Evolutionary conservation across 2,329 filamentous ascomycete species (phyloP).

Genomic region (Onygenales sp.): DNA sequence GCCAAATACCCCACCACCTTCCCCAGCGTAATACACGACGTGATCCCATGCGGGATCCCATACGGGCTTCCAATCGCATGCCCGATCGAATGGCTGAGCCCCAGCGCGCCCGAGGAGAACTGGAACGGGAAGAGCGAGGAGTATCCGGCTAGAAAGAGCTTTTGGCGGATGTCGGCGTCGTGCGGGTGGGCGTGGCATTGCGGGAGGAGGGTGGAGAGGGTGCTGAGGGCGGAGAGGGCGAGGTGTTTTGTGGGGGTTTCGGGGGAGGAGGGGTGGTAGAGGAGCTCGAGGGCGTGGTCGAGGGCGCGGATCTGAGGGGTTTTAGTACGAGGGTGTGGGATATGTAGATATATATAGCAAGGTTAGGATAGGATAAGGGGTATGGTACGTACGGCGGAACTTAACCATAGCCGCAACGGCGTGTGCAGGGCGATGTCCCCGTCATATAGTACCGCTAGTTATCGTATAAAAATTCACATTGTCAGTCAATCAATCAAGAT

Average conservation of each 20-base stretch:
- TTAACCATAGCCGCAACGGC: constrained; percentile 8
- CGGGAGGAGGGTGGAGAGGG: constrained; percentile 9
- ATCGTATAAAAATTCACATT: too few relatives aligned
- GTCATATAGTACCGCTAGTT: too few relatives aligned
- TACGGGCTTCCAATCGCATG: constrained; percentile 10
- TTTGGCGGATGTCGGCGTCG: constrained; percentile 10
- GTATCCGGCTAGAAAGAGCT: constrained; percentile 8
- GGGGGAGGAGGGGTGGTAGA: constrained; percentile 9
- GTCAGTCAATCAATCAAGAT: too few relatives aligned
- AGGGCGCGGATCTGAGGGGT: constrained; percentile 9
- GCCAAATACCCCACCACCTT: constrained; percentile 6
- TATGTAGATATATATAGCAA: neutral
- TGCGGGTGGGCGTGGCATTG: constrained; percentile 6
- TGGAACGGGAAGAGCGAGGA: constrained; percentile 8
- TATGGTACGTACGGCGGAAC: constrained; percentile 6
- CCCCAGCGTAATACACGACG: constrained; percentile 10
- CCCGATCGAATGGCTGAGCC: constrained; percentile 10
- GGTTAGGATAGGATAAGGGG: neutral
- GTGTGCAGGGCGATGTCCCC: constrained; percentile 8
- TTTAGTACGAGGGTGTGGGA: neutral
- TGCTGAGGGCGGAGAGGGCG: constrained; percentile 5
- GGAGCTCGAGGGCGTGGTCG: constrained; percentile 11
- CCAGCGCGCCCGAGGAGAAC: constrained; percentile 4
- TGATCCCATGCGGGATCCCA: constrained; percentile 11
- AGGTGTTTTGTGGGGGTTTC: constrained; percentile 10